Evolutionary conservation across 2,329 filamentous ascomycete species (phyloP), one percentile per base, ranked within the genome.

Genomic region (Teratosphaeria destructans): DNA sequence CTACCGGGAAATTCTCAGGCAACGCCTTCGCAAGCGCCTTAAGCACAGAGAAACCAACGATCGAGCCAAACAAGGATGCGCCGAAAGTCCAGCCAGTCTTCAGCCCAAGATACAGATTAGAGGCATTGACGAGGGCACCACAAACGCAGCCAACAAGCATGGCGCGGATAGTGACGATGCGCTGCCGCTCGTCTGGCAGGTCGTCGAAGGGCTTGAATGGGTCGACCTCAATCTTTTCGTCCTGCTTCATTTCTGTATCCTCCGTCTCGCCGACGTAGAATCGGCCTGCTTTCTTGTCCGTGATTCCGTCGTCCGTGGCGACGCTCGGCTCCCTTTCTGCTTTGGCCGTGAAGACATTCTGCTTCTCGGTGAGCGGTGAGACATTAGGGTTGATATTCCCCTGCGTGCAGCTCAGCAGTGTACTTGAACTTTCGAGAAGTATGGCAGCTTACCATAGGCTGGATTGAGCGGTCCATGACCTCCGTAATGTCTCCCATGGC

Each of bases 71-170:
- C 2, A 67, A 53, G 16, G 57, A 62, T 27, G 76, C 78, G 54
- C 68, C 67, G 60, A 76, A 75, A 23, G 73, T 74, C 57, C 72
- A 75, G 27, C 74, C 74, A 26, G 74, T 74, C 69, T 76, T 76
- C 43, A 74, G 70, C 75, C 82, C 82, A 26, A 85, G 77, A 64
- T 85, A 85, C 43, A 85, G 76, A 29, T 62, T 62, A 32, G 60
- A 62, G 12, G 60, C 81, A 65, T 83, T 83, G 62, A 85, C 81
- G 11, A 85, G 74, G 12, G 78, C 81, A 35, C 82, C 83, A 19
- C 83, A 76, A 55, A 79, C 66, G 59, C 80, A 77, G 43, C 83
- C 83, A 47, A 82, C 73, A 52, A 83, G 61, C 29, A 85, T 71
- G 29, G 82, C 81, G 54, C 82, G 78, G 43, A 81, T 64, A 5